phyloP scores from a whole-genome alignment of 2,329 filamentous ascomycete genomes.

The Chrysosporium keratinophilum region DNA sequence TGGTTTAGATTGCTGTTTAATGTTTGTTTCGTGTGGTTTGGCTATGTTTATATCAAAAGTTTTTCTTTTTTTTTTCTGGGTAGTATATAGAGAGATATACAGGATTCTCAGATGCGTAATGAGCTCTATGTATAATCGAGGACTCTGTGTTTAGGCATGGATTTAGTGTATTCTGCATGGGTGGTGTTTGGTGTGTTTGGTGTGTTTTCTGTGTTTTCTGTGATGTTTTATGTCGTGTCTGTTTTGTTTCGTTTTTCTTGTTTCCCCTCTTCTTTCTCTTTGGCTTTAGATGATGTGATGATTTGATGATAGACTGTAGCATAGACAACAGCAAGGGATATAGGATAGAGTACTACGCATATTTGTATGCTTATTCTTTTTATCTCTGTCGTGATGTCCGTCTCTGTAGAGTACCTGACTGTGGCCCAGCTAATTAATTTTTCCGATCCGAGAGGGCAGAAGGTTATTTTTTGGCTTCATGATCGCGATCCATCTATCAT shows the following conservation, averaged over 20 bases:
- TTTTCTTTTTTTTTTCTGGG: conserved; percentile 4
- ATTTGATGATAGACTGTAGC: not conserved
- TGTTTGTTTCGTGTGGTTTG: not conserved
- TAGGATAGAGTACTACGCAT: too few species aligned
- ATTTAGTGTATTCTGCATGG: conserved; percentile 9
- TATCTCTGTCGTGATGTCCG: not conserved
- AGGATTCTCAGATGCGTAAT: conserved; percentile 4
- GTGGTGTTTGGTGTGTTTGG: conserved; percentile 7
- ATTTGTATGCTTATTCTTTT: not conserved
- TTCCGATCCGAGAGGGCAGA: too few species aligned
- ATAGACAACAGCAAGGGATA: too few species aligned
- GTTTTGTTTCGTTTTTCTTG: conserved; percentile 11
- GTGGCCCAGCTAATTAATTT: too few species aligned
- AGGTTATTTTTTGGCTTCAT: too few species aligned
- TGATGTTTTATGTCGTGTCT: conserved; percentile 14
- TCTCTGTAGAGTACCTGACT: too few species aligned
- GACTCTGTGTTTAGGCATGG: conserved; percentile 3
- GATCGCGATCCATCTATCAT: too few species aligned
- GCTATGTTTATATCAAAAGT: conserved; percentile 11
- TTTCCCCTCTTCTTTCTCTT: conserved; percentile 13
- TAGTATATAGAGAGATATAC: conserved; percentile 11
- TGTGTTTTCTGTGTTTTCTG: conserved; percentile 8
- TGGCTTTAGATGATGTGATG: not conserved
- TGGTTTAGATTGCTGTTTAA: conserved; percentile 2
- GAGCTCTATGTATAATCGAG: conserved; percentile 10